Percentiles rank a stretch among this genome's conserved stretches.
phyloP scores from a whole-genome alignment of 257 asterid species.

The Prunella vulgaris region DNA sequence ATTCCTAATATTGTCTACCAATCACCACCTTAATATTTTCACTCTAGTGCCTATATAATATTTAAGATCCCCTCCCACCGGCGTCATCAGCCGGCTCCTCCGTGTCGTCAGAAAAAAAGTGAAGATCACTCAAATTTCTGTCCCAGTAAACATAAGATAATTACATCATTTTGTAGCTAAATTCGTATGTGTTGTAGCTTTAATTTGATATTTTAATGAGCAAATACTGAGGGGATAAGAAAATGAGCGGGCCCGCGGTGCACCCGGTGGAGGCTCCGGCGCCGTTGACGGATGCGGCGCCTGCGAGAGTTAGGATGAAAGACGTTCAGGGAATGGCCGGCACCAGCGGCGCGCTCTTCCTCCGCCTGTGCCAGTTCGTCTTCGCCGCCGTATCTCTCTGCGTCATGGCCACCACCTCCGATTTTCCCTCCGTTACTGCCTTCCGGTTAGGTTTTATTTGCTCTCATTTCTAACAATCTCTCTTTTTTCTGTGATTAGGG shows the following conservation, averaged over 20 bases:
- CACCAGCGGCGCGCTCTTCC: slow-evolving; percentile 62
- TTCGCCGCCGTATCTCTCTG: slow-evolving; percentile 64
- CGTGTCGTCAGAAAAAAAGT: background rate
- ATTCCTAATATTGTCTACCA: too few relatives aligned
- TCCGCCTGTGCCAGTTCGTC: slow-evolving; percentile 62
- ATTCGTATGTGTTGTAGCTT: background rate
- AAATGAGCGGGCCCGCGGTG: slow-evolving; percentile 79
- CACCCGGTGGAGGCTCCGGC: slow-evolving; percentile 70
- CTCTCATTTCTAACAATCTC: background rate
- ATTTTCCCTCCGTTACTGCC: slow-evolving; percentile 84
- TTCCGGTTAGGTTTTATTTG: slow-evolving; percentile 50
- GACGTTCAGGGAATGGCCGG: slow-evolving; percentile 82
- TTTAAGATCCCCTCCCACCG: background rate
- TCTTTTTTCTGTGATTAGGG: slow-evolving; percentile 17
- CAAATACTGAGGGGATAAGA: slow-evolving; percentile 13
- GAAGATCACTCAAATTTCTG: background rate
- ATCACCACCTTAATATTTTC: too few relatives aligned
- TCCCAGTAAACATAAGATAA: too few relatives aligned
- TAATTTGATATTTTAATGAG: slow-evolving; percentile 12
- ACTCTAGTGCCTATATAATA: background rate
- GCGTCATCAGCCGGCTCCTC: background rate
- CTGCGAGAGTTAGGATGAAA: slow-evolving; percentile 59
- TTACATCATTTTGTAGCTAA: background rate
- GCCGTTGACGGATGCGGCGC: slow-evolving; percentile 36
- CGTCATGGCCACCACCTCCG: slow-evolving; percentile 80